Evolutionary conservation across 768 basidiomycete genomes (phyloP), one percentile per base, ranked within the genome.

Genomic region (Porphyrellus cyaneotinctus): DNA sequence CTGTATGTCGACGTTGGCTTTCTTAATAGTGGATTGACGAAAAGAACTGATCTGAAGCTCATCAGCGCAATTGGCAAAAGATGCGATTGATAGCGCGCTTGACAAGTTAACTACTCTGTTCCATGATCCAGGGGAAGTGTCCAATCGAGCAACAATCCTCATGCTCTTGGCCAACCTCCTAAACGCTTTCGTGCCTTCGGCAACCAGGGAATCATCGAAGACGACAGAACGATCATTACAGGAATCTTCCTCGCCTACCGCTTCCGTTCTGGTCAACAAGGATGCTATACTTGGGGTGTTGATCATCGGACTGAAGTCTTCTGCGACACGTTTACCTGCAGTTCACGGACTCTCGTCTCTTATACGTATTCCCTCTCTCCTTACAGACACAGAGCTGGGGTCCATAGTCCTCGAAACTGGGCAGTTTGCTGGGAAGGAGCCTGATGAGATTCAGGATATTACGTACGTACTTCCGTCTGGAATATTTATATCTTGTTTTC

Each of bases 61-160:
- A 52, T 44, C 41, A 94, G 93, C 85, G 3, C 79, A 82, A 11
- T 78, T 90, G 22, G 82, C 85, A 9, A 75, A 73, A 35, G 88
- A 81, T 67, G 85, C 84, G 0, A 71, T 91, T 17, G 77, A 81
- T 0, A 81, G 87, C 61, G 81, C 80, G 1, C 64, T 93, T 0
- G 85, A 89, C 4, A 87, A 89, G 64, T 77, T 97, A n/a, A 79
- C 87, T 56, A 77, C 75, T 52, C 75, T 91, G 38, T 95, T 90
- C 72, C 77, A 81, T 53, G 77, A 83, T 58, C 86, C 88, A 5
- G 82, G 81, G 47, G 88, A 92, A 63, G 71, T 77, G 1, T 72
- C 80, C 15, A 84, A 81, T 54, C 82, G 91, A 13, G 77, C 83
- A 1, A 75, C 87, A 0, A 79, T 87, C 22, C 73, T 94, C 15